phyloP scores from a whole-genome alignment of 805 yeast species.

The Myxozyma melibiosi region DNA sequence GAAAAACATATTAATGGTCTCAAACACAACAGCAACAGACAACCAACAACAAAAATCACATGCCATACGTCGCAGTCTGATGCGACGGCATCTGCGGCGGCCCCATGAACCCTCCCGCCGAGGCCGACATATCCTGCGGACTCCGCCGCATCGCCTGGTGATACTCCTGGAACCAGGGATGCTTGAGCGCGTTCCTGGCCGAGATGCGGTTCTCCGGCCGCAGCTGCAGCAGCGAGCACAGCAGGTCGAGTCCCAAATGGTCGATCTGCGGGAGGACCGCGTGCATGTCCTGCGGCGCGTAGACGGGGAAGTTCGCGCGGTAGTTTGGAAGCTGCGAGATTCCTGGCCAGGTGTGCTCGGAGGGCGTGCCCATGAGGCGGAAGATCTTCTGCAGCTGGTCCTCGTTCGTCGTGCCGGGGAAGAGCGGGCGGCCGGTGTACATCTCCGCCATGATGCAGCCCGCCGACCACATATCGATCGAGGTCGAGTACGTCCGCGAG shows the following conservation, averaged over 20 bases:
- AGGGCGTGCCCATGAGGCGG: slow-evolving; percentile 94
- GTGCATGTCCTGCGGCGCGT: slow-evolving; percentile 84
- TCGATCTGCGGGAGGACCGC: slow-evolving; percentile 70
- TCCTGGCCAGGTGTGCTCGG: slow-evolving; percentile 95
- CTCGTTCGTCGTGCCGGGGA: slow-evolving; percentile 95
- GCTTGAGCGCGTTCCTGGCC: slow-evolving; percentile 57
- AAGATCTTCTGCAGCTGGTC: slow-evolving; percentile 92
- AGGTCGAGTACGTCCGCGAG: slow-evolving; percentile 91
- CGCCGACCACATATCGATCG: slow-evolving; percentile 98
- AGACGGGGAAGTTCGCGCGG: slow-evolving; percentile 78
- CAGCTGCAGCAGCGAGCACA: slow-evolving; percentile 57
- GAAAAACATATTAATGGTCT: background rate
- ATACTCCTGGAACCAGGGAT: slow-evolving; percentile 78
- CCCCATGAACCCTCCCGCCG: slow-evolving; percentile 22
- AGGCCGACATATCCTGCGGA: slow-evolving; percentile 6
- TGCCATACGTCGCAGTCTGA: slow-evolving; percentile 17
- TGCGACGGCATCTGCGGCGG: slow-evolving; percentile 27
- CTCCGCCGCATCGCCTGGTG: background rate
- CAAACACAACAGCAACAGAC: background rate
- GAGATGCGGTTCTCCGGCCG: slow-evolving; percentile 57
- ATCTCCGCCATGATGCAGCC: slow-evolving; percentile 98
- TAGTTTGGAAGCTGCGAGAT: slow-evolving; percentile 86
- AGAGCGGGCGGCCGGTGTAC: slow-evolving; percentile 95
- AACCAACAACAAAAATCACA: background rate
- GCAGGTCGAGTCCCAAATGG: slow-evolving; percentile 65